These are phyloP conservation scores for Kuraishia piskuri DNA, from an alignment of 805 yeast species.

Conservation along the genomic window DNA sequence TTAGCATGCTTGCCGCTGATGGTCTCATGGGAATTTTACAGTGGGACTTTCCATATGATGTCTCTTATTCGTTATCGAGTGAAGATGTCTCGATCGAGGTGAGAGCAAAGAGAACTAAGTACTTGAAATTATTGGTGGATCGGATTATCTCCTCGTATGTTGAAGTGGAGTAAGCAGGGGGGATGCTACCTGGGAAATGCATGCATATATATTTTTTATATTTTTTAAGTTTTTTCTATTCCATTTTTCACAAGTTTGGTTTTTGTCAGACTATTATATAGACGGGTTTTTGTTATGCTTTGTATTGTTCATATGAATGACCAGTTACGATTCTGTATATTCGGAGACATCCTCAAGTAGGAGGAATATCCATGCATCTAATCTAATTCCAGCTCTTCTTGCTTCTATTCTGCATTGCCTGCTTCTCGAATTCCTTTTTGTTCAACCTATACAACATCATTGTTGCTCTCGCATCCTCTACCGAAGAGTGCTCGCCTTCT, in stretches of 20 bases:
- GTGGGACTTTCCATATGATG: background rate
- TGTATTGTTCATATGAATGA: background rate
- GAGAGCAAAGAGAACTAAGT: constrained; percentile 3
- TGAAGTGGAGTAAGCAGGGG: constrained; percentile 15
- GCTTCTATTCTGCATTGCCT: constrained; percentile 4
- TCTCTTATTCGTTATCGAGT: background rate
- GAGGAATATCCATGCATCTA: background rate
- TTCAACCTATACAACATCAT: constrained; percentile 68
- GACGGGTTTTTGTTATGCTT: background rate
- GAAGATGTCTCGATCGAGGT: background rate
- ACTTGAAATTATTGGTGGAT: constrained; percentile 7
- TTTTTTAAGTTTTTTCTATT: background rate
- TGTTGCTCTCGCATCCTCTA: constrained; percentile 85
- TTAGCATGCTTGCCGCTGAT: background rate
- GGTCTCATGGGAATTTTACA: background rate
- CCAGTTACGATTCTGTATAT: background rate
- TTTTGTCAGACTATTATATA: background rate
- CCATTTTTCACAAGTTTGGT: background rate
- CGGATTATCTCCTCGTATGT: constrained; percentile 12
- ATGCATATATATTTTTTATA: background rate
- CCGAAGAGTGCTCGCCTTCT: constrained; percentile 71
- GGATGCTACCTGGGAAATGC: background rate
- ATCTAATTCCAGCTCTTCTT: background rate
- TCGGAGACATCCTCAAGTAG: background rate
- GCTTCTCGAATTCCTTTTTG: constrained; percentile 52